Conservation (phyloP, 139 green algal species). For the Chlamydomonas incerta region DNA sequence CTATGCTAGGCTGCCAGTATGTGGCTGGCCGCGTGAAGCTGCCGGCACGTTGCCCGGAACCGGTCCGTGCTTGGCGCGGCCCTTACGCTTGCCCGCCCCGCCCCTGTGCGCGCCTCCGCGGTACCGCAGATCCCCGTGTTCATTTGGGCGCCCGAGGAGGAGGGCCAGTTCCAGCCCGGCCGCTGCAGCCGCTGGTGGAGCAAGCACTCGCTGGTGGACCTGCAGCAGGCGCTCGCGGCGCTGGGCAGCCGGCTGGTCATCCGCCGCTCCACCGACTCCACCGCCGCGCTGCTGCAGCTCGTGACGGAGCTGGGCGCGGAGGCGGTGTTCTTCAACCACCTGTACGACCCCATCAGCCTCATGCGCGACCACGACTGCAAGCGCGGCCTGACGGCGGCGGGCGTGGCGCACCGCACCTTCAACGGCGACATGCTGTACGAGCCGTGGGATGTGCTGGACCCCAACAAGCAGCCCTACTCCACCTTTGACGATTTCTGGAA, state of each 20-base stretch:
- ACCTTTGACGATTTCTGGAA: constrained; percentile 88
- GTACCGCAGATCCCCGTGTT: constrained; percentile 83
- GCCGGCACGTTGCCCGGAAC: too few species aligned
- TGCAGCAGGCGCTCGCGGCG: constrained; percentile 63
- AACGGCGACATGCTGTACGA: constrained; percentile 93
- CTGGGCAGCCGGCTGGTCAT: constrained; percentile 83
- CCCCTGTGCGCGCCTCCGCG: not conserved
- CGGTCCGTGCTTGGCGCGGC: too few species aligned
- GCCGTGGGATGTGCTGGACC: constrained; percentile 90
- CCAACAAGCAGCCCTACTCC: constrained; percentile 75
- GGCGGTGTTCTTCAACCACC: constrained; percentile 93
- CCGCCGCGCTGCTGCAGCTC: constrained; percentile 65
- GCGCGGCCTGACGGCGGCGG: constrained; percentile 57
- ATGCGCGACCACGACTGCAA: constrained; percentile 91
- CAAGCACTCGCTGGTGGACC: constrained; percentile 39
- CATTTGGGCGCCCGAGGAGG: constrained; percentile 93
- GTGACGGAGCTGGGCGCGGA: constrained; percentile 68
- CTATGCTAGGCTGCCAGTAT: too few species aligned
- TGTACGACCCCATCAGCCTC: constrained; percentile 95
- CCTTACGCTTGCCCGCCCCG: too few species aligned
- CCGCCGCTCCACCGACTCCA: constrained; percentile 65
- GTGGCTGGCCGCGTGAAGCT: too few species aligned
- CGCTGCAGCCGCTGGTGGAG: constrained; percentile 81
- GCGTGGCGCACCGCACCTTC: constrained; percentile 77
- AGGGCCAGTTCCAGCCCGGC: constrained; percentile 94